Evolutionary conservation across 805 yeast genomes (phyloP).

Genomic region (Lipomyces lipofer): DNA sequence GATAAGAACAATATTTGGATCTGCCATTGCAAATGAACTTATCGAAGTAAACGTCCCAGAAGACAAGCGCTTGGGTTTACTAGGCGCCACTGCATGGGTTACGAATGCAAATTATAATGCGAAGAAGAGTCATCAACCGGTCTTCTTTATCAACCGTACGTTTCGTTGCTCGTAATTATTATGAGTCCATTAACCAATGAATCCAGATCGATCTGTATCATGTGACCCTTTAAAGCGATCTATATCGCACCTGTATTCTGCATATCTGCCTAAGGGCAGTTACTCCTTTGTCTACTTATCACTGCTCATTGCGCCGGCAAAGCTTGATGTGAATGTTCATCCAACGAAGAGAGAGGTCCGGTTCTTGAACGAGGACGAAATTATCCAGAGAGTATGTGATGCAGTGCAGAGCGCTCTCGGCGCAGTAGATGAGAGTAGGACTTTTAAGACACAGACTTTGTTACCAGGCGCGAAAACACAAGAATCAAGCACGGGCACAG

Average conservation of each 20-base stretch:
- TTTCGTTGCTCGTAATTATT: neutral
- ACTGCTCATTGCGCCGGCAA: slow-evolving; percentile 62
- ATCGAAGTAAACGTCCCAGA: slow-evolving; percentile 48
- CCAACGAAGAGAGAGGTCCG: slow-evolving; percentile 94
- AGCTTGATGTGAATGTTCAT: slow-evolving; percentile 90
- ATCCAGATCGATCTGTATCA: slow-evolving; percentile 61
- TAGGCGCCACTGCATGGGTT: slow-evolving; percentile 56
- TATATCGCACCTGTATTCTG: slow-evolving; percentile 57
- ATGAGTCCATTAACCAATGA: neutral
- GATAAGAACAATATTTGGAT: slow-evolving; percentile 72
- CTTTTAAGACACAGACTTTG: slow-evolving; percentile 64
- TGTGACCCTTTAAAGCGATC: slow-evolving; percentile 81
- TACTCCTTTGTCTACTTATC: slow-evolving; percentile 77
- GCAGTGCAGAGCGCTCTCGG: slow-evolving; percentile 53
- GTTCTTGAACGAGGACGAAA: slow-evolving; percentile 83
- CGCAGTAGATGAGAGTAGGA: slow-evolving; percentile 64
- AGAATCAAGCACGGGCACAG: too few species aligned
- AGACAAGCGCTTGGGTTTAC: slow-evolving; percentile 50
- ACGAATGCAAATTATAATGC: slow-evolving; percentile 70
- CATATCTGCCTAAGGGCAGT: slow-evolving; percentile 74
- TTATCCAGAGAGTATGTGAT: slow-evolving; percentile 59
- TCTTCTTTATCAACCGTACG: slow-evolving; percentile 73
- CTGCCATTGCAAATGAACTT: slow-evolving; percentile 64
- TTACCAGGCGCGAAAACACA: slow-evolving; percentile 37
- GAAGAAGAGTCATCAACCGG: slow-evolving; percentile 65